A percentile compares a stretch with the other conserved stretches of the same genome.
These are phyloP conservation scores for Verticillium albo-atrum DNA, from an alignment of 2,329 filamentous ascomycete genomes.

Conservation along the genomic window DNA sequence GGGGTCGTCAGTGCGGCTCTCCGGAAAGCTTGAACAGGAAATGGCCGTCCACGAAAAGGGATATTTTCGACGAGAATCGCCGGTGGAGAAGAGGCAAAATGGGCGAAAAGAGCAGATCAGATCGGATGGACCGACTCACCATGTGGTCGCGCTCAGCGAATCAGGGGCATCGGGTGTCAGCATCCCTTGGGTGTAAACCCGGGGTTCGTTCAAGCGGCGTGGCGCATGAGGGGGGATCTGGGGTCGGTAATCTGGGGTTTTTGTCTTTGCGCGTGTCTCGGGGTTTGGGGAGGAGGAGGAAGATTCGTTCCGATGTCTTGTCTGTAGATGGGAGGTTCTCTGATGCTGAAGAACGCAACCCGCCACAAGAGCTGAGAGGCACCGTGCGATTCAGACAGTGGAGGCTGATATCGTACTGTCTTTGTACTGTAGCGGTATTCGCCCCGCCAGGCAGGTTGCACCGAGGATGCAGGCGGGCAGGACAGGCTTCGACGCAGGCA, in stretches of 20 bases:
- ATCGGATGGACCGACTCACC: constrained; percentile 7
- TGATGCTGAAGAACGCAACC: background rate
- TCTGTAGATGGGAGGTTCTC: background rate
- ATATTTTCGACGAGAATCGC: constrained; percentile 1
- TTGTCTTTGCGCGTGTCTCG: background rate
- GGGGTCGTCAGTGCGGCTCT: background rate
- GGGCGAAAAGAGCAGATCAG: background rate
- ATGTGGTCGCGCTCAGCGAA: constrained; percentile 14
- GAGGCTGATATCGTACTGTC: background rate
- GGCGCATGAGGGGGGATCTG: constrained; percentile 7
- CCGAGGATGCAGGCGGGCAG: background rate
- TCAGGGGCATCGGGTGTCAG: constrained; percentile 3
- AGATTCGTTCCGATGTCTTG: background rate
- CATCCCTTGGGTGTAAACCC: background rate
- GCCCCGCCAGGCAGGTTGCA: background rate
- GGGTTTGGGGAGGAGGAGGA: background rate
- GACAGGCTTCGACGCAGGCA: background rate
- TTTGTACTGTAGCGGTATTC: background rate
- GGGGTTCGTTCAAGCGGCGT: background rate
- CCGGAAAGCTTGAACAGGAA: background rate
- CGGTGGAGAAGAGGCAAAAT: background rate
- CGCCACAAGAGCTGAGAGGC: background rate
- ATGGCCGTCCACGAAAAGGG: background rate
- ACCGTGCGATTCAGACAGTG: background rate
- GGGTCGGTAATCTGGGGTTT: constrained; percentile 8